Base-by-base conservation (phyloP, 2,329 filamentous ascomycete species). In the Fusarium fracticaudum region DNA sequence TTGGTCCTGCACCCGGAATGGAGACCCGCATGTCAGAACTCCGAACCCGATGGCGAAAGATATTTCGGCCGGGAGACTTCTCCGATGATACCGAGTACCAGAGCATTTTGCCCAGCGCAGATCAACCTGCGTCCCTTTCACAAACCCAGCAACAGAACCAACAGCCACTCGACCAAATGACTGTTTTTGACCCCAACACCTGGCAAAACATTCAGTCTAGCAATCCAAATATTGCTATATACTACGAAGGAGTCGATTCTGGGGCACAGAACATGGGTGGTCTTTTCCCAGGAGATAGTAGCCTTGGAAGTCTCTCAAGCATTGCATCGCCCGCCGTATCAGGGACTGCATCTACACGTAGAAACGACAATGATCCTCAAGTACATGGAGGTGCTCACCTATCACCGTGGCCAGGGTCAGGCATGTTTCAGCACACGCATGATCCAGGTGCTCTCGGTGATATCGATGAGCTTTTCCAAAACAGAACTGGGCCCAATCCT, bases 1-100 rank as follows among this genome's bases (percentile, higher is more conserved):
- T 75, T 12, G 69, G 72, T 3, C 72, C 72, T 31, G 72, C 69
- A 20, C 72, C 72, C 3, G 72, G 72, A 6, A 75, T 75, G 72
- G 72, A 75, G 38, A 73, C 69, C 29, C 72, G 72, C 31, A 60
- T 75, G 55, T 73, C 72, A 48, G 72, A 75, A 31, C 33, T 75
- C 35, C 69, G 55, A 18, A 40, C 64, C 9, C 44, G 72, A 24
- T 75, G 72, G 72, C 70, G 72, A 11, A 75, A 75, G n/a, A 50
- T 64, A 11, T 75, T 75, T 29, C 72, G 62, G 8, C 26, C 73
- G 8, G 72, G 57, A 26, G 53, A 53, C 5, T 71, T 67, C 33
- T 33, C 54, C 8, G 59, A 58, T 18, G 64, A 64, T 3, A 11
- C 55, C 5, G 38, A 60, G 15, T 73, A 64, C 10, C 59, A 70